Evolutionary conservation across 768 basidiomycete species (phyloP).

Genomic region (Mycena venus): DNA sequence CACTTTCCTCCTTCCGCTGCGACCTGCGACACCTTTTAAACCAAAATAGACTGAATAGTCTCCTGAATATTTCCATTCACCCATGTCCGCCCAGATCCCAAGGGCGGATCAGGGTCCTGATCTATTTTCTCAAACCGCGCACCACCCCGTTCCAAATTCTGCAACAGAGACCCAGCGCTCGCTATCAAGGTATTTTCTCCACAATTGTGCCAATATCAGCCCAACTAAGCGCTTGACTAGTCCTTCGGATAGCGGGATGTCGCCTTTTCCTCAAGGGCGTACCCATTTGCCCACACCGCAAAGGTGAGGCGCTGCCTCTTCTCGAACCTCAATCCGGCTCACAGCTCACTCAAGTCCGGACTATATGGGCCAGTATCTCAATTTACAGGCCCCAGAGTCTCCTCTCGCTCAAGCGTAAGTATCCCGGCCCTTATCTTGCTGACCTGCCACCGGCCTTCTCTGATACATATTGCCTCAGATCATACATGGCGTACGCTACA

Average conservation of each 20-base stretch:
- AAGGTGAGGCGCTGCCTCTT: slow-evolving; percentile 6
- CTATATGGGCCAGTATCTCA: slow-evolving; percentile 44
- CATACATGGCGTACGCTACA: slow-evolving; percentile 15
- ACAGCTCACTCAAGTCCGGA: slow-evolving; percentile 39
- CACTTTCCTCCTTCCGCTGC: background rate
- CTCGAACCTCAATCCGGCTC: background rate
- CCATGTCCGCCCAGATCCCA: slow-evolving; percentile 24
- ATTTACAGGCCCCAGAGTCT: slow-evolving; percentile 42
- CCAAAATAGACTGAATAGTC: background rate
- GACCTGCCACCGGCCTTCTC: background rate
- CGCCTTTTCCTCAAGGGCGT: slow-evolving; percentile 23
- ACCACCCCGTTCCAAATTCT: background rate
- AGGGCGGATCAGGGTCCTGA: slow-evolving; percentile 20
- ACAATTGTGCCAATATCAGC: too few species aligned
- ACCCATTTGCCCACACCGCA: slow-evolving; percentile 36
- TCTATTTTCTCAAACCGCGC: slow-evolving; percentile 22
- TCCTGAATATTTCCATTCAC: background rate
- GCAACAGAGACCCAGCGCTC: background rate
- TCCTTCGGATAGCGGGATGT: slow-evolving; percentile 13
- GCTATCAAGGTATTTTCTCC: slow-evolving; percentile 1
- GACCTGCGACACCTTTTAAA: slow-evolving; percentile 15
- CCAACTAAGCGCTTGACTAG: background rate
- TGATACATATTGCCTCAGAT: slow-evolving; percentile 9
- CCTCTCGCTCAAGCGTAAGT: slow-evolving; percentile 42
- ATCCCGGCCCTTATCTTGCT: background rate